Percentiles rank a stretch among this genome's conserved stretches.
Evolutionary conservation across 352 stramenopile genomes (phyloP).

Genomic region (Phytophthora pinifolia): DNA sequence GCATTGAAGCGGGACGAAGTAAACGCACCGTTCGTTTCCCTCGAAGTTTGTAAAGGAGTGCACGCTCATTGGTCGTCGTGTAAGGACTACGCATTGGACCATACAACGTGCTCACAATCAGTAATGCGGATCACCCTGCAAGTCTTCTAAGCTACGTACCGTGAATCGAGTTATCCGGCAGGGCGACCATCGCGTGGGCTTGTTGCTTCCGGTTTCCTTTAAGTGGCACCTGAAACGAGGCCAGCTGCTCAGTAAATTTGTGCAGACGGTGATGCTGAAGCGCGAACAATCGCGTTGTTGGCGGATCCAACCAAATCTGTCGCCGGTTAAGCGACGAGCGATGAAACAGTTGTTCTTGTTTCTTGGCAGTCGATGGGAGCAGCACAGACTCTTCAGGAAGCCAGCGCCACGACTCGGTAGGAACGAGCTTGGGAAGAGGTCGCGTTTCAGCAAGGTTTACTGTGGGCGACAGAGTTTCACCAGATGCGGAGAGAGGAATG

Average conservation of each 20-base stretch:
- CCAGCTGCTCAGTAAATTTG: slow-evolving; percentile 61
- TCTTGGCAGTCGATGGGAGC: slow-evolving; percentile 4
- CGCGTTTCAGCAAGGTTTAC: slow-evolving; percentile 45
- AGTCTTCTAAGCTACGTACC: slow-evolving; percentile 27
- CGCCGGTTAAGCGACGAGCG: slow-evolving; percentile 37
- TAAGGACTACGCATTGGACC: slow-evolving; percentile 42
- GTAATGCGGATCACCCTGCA: too few species aligned
- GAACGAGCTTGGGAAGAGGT: slow-evolving; percentile 38
- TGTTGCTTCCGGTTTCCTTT: slow-evolving; percentile 57
- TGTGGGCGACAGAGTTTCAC: slow-evolving; percentile 33
- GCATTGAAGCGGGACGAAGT: background rate
- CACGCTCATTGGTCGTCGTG: slow-evolving; percentile 49
- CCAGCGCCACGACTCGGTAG: slow-evolving; percentile 39
- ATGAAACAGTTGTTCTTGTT: slow-evolving; percentile 26
- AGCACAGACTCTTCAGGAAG: slow-evolving; percentile 5
- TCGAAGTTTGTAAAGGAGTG: slow-evolving; percentile 66
- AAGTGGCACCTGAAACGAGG: slow-evolving; percentile 66
- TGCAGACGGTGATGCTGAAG: slow-evolving; percentile 60
- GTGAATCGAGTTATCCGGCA: slow-evolving; percentile 66
- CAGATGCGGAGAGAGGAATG: slow-evolving; percentile 49
- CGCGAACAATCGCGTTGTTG: slow-evolving; percentile 51
- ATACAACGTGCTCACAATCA: background rate
- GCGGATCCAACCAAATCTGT: slow-evolving; percentile 66
- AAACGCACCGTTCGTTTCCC: slow-evolving; percentile 32
- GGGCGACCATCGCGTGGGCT: slow-evolving; percentile 49